Base-by-base conservation (phyloP, 441 rosid species). In the Populus hybrid region DNA sequence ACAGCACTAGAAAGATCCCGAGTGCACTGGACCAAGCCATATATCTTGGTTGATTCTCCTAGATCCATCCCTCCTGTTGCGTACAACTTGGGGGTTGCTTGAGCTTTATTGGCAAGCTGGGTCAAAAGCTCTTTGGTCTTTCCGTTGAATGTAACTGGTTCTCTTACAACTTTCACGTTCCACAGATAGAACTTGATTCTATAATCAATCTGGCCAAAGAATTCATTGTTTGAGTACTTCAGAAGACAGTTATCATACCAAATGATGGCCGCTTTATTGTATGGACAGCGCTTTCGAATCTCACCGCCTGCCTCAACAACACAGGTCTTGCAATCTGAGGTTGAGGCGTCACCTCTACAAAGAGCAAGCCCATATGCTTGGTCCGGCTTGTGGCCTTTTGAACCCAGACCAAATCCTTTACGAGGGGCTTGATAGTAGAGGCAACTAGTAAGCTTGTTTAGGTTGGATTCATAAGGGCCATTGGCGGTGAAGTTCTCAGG, bases 161-260 rank as follows among this genome's bases (percentile, higher is more conserved):
- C 81, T 16, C 80, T 82, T 10, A 89, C 96, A 20, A 26, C 78
- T 21, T 63, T 73, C 69, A 84, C 68, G 77, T 90, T 92, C 87
- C 74, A 80, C 88, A 89, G 65, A 66, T 82, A 83, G 81, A 94
- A 83, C 83, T 63, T 89, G 85, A 90, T 86, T 56, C 50, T 69
- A 82, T 64, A 73, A 71, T 91, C 97, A 9, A 91, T 86, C 73
- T 78, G 81, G 1, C 92, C 91, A 0, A 91, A 90, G 88, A 94
- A 91, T 0, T 78, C 35, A 9, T 50, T 26, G 45, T 90, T 73
- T 0, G 91, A 81, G 78, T 90, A 91, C 85, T 90, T 93, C 36
- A 90, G 74, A 40, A 88, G 82, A 74, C 97, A 90, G 72, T 89
- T 40, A 66, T 94, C 92, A 38, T 89, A 94, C 97, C 98, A 93